Percentiles rank a stretch among this genome's conserved stretches.
These are phyloP conservation scores for Royoungia palumana DNA, from an alignment of 768 basidiomycete species.

Conservation along the genomic window DNA sequence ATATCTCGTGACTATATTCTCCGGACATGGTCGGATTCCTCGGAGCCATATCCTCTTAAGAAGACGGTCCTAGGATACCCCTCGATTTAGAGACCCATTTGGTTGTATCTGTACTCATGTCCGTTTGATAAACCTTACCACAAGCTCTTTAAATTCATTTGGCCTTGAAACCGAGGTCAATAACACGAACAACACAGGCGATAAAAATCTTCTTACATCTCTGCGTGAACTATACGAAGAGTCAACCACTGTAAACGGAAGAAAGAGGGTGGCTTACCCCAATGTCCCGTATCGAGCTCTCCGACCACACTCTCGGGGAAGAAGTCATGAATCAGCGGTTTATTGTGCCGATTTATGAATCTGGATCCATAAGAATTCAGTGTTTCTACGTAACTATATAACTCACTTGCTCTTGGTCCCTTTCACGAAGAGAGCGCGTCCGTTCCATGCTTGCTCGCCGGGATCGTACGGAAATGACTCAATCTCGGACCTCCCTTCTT, in stretches of 20 bases:
- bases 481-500: conserved; percentile 57
- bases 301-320: conserved; percentile 70
- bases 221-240: conserved; percentile 65
- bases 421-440: conserved; percentile 70
- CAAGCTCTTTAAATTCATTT: conserved; percentile 50
- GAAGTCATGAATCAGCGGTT: conserved; percentile 56
- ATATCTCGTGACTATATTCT: no score
- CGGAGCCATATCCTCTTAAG: no score
- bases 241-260: conserved; percentile 5
- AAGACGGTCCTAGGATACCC: no score
- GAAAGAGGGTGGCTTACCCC: conserved; percentile 54
- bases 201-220: conserved; percentile 42
- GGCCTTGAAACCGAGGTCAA: conserved; percentile 35
- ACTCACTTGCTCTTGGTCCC: conserved; percentile 72
- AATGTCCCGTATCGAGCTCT: conserved; percentile 75
- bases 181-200: not conserved
- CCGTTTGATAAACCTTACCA: conserved; percentile 25
- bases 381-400: not conserved
- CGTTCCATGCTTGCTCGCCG: conserved; percentile 50
- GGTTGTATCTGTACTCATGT: no score
- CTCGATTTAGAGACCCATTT: no score
- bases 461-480: conserved; percentile 76
- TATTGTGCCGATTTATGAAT: conserved; percentile 73
- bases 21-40: no score
- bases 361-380: conserved; percentile 32